phyloP scores from a whole-genome alignment of 345 rosid genomes.

The Mangifera indica region DNA sequence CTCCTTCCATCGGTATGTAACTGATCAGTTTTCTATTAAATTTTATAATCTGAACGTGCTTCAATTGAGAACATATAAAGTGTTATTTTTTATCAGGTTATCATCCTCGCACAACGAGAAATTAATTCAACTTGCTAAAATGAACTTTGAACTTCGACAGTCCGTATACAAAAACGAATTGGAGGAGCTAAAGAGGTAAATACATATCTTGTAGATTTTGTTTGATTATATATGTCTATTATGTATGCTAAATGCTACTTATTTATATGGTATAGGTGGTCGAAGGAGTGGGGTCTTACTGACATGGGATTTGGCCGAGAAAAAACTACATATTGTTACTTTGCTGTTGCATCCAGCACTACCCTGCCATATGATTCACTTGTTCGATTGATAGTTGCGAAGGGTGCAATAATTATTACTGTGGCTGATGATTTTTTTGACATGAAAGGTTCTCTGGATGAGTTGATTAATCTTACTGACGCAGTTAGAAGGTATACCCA shows the following conservation, averaged over 20 bases:
- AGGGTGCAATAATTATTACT: conserved; percentile 48
- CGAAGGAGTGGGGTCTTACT: conserved; percentile 40
- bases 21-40: background rate
- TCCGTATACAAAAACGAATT: conserved; percentile 45
- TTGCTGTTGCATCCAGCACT: conserved; percentile 37
- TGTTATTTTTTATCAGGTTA: conserved; percentile 32
- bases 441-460: conserved; percentile 46
- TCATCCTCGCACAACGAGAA: conserved; percentile 27
- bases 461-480: conserved; percentile 42
- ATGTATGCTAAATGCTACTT: background rate
- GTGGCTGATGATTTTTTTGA: conserved; percentile 71
- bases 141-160: conserved; percentile 42
- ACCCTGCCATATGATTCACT: conserved; percentile 41
- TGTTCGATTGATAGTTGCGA: conserved; percentile 36
- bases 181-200: conserved; percentile 45
- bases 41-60: background rate
- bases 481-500: conserved; percentile 48
- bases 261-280: conserved; percentile 44
- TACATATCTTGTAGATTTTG: background rate
- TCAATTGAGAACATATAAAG: background rate
- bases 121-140: conserved; percentile 41
- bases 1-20: conserved; percentile 46
- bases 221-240: background rate
- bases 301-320: conserved; percentile 69
- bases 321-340: conserved; percentile 59